Evolutionary conservation across 78 protist species (phyloP).

Genomic region (Anaeramoeba ignava): DNA sequence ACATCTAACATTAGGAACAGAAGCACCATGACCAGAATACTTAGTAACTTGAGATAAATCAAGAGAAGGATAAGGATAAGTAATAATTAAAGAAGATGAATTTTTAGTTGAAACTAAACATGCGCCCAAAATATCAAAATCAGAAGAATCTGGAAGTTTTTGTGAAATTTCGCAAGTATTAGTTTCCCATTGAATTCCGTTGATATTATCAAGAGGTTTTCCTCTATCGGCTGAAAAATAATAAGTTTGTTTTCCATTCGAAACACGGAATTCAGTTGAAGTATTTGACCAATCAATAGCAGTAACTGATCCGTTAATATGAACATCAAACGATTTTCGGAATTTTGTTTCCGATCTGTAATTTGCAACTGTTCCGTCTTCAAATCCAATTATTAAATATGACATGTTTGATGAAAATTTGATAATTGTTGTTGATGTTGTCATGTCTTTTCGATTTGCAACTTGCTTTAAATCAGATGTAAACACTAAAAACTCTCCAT

Average conservation of each 20-base stretch:
- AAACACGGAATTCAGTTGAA: not conserved
- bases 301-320: no score
- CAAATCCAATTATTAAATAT: not conserved
- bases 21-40: not conserved
- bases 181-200: not conserved
- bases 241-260: not conserved
- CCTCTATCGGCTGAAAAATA: not conserved
- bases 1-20: not conserved
- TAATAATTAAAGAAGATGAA: not conserved
- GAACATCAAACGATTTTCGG: no score
- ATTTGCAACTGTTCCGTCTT: not conserved
- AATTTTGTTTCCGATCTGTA: not conserved
- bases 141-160: not conserved
- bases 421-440: not conserved
- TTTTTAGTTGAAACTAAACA: not conserved
- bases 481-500: not conserved
- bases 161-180: not conserved
- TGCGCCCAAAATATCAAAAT: not conserved
- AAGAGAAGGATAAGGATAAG: not conserved
- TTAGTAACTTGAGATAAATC: not conserved
- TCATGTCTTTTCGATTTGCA: not conserved
- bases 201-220: not conserved
- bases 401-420: not conserved
- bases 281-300: not conserved
- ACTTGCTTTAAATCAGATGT: not conserved